Conservation (phyloP, 768 basidiomycete species). For the Pisolithus tinctorius region DNA sequence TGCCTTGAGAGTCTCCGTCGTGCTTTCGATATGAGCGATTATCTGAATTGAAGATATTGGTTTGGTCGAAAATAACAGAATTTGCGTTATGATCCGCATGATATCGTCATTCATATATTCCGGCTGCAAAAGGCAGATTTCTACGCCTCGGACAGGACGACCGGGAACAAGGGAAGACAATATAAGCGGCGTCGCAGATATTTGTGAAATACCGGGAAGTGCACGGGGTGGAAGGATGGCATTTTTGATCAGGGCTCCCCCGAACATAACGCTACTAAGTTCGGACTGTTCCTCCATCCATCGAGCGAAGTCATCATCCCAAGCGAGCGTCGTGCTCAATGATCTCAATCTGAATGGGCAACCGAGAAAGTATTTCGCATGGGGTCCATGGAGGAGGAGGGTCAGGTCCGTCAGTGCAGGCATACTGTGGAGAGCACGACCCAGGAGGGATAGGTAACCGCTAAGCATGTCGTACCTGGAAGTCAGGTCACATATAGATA, state of each 20-base stretch:
- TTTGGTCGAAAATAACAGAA: conserved; percentile 14
- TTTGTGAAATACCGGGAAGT: conserved; percentile 15
- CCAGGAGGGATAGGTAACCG: conserved; percentile 10
- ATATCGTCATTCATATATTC: conserved; percentile 20
- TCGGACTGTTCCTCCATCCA: conserved; percentile 16
- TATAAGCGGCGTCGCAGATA: conserved; percentile 21
- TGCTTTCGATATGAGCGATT: conserved; percentile 11
- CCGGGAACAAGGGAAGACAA: conserved; percentile 19
- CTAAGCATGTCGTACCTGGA: background rate
- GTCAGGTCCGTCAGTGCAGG: conserved; percentile 18
- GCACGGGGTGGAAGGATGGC: conserved; percentile 6
- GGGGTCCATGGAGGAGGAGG: conserved; percentile 17
- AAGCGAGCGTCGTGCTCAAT: conserved; percentile 17
- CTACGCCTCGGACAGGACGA: conserved; percentile 17
- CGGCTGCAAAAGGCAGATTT: conserved; percentile 19
- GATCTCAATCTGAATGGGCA: conserved; percentile 20
- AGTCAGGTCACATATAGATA: conserved; percentile 4
- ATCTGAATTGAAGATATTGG: conserved; percentile 18
- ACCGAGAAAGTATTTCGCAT: conserved; percentile 13
- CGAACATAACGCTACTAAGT: conserved; percentile 17
- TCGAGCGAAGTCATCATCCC: conserved; percentile 14
- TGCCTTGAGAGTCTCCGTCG: conserved; percentile 13
- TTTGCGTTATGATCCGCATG: conserved; percentile 14
- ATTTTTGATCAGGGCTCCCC: conserved; percentile 11
- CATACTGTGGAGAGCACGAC: conserved; percentile 16